A percentile compares a stretch with the other conserved stretches of the same genome.
phyloP scores from a whole-genome alignment of 305 asterid genomes.

The Withania somnifera region DNA sequence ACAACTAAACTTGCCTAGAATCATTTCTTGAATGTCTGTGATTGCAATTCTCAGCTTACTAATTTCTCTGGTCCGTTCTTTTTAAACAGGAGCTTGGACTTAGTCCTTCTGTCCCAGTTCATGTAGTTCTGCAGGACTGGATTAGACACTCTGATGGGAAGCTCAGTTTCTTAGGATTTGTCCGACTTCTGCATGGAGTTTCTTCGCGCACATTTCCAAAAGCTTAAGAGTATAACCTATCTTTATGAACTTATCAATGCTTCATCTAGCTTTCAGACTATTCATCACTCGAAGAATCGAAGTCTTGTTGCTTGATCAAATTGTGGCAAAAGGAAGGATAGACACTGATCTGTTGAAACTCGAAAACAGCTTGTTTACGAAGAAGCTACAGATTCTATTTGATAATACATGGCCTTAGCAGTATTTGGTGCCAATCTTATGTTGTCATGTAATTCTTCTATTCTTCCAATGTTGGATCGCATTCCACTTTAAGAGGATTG shows the following conservation, averaged over 20 bases:
- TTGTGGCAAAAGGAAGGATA: background rate
- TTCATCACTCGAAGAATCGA: background rate
- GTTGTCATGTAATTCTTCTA: slow-evolving; percentile 12
- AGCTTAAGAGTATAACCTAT: slow-evolving; percentile 14
- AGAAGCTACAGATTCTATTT: slow-evolving; percentile 1
- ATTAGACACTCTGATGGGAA: slow-evolving; percentile 85
- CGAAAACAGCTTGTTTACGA: background rate
- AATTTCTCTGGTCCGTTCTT: background rate
- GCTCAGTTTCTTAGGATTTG: slow-evolving; percentile 93
- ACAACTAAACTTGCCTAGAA: background rate
- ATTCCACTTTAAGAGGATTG: slow-evolving; percentile 36
- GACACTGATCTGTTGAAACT: background rate
- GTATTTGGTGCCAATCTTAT: background rate
- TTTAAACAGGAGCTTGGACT: slow-evolving; percentile 77
- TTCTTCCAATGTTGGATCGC: slow-evolving; percentile 9
- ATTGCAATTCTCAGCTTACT: background rate
- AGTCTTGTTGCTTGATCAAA: slow-evolving; percentile 1
- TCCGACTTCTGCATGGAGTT: slow-evolving; percentile 77
- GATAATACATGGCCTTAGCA: background rate
- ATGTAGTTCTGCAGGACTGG: slow-evolving; percentile 93
- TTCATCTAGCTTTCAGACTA: background rate
- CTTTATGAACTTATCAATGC: background rate
- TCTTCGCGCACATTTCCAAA: slow-evolving; percentile 71
- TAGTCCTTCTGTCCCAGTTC: slow-evolving; percentile 80
- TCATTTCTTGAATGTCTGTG: background rate